Percentiles rank a stretch among this genome's conserved stretches.
These are phyloP conservation scores for Hygrocybe coccinea DNA, from an alignment of 768 basidiomycete species.

Conservation along the genomic window DNA sequence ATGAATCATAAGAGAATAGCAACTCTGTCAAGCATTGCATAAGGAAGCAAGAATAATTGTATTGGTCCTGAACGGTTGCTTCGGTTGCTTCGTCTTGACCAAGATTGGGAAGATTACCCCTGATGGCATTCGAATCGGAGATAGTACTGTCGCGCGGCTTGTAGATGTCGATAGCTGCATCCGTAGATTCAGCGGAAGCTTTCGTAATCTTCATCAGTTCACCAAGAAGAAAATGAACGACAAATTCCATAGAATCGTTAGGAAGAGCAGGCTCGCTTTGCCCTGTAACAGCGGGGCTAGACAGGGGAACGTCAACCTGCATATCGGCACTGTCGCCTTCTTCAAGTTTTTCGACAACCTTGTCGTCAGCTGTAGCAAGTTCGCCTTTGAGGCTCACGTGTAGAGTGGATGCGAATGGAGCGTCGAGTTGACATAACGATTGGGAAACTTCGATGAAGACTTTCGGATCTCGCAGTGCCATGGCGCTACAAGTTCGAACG, in stretches of 20 bases:
- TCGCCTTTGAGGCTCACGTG: slow-evolving; percentile 56
- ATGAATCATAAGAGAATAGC: slow-evolving; percentile 85
- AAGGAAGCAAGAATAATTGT: slow-evolving; percentile 70
- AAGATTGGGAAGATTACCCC: slow-evolving; percentile 4
- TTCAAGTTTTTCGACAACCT: slow-evolving; percentile 16
- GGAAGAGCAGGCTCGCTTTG: slow-evolving; percentile 19
- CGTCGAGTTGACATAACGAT: slow-evolving; percentile 65
- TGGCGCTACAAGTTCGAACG: slow-evolving; percentile 68
- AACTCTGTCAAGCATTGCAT: slow-evolving; percentile 92
- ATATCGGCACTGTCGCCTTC: slow-evolving; percentile 41
- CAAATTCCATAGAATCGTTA: slow-evolving; percentile 50
- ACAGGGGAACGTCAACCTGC: slow-evolving; percentile 48
- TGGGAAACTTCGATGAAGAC: slow-evolving; percentile 72
- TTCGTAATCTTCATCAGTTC: slow-evolving; percentile 67
- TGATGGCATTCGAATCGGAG: slow-evolving; percentile 2
- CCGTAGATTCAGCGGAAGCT: slow-evolving; percentile 32
- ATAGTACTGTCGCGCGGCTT: slow-evolving; percentile 12
- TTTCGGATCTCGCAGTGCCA: slow-evolving; percentile 75
- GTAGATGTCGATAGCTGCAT: slow-evolving; percentile 10
- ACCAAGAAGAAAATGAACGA: slow-evolving; percentile 64
- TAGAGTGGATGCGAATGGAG: slow-evolving; percentile 53
- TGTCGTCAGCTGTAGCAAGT: slow-evolving; percentile 19
- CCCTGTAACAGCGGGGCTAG: slow-evolving; percentile 9
- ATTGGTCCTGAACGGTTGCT: slow-evolving; percentile 31
- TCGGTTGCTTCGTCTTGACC: slow-evolving; percentile 14